Evolutionary conservation across 345 rosid genomes (phyloP).

Genomic region (Adansonia digitata): DNA sequence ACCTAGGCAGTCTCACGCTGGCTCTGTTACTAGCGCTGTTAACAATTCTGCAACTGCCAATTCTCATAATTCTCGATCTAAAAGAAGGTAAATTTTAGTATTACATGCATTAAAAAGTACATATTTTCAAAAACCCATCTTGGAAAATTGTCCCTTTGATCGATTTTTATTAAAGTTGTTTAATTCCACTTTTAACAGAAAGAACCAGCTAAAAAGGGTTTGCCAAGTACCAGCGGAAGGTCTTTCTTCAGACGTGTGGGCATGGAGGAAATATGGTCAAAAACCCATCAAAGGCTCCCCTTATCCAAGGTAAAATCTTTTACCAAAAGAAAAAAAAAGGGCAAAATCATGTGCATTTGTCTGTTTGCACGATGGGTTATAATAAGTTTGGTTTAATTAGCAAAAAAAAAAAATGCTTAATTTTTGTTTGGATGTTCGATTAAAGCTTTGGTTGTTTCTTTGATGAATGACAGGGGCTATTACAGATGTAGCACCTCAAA

Average conservation of each 20-base stretch:
- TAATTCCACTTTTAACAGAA: slow-evolving; percentile 35
- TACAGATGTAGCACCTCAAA: slow-evolving; percentile 95
- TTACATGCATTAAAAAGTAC: not conserved
- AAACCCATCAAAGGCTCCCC: slow-evolving; percentile 99
- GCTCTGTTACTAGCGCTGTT: slow-evolving; percentile 15
- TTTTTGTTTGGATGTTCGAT: slow-evolving; percentile 8
- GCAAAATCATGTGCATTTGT: not conserved
- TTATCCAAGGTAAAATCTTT: slow-evolving; percentile 60
- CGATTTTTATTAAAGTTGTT: not conserved
- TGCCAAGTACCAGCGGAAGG: slow-evolving; percentile 90
- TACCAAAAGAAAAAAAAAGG: not conserved
- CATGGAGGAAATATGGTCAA: slow-evolving; percentile 99
- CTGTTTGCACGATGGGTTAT: not conserved
- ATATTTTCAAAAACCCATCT: not conserved
- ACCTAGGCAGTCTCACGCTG: slow-evolving; percentile 26
- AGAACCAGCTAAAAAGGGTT: slow-evolving; percentile 79
- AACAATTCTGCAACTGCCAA: slow-evolving; percentile 34
- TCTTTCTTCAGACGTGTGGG: slow-evolving; percentile 91
- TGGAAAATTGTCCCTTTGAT: not conserved
- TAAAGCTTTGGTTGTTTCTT: slow-evolving; percentile 9
- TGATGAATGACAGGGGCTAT: slow-evolving; percentile 58
- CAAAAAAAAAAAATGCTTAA: too few relatives aligned
- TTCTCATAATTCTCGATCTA: slow-evolving; percentile 66
- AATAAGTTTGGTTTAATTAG: not conserved
- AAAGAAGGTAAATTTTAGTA: slow-evolving; percentile 54